These are phyloP conservation scores for Puccinia coronata DNA, from an alignment of 1,284 basidiomycete species.

Conservation along the genomic window DNA sequence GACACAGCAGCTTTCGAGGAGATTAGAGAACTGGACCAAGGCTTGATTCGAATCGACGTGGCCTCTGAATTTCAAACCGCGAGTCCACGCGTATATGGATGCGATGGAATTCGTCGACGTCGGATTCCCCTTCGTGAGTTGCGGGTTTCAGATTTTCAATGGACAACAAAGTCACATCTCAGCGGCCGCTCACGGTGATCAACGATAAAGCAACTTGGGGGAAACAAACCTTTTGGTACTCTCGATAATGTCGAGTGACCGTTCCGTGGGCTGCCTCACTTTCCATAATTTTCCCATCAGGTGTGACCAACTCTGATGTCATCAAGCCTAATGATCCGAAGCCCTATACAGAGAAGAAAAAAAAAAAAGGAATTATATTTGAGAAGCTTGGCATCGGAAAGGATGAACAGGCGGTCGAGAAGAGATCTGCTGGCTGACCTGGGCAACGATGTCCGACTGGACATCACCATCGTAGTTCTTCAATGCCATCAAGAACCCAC, in stretches of 20 bases:
- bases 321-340: slow-evolving; percentile 72
- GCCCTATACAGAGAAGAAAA: slow-evolving; percentile 55
- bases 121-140: slow-evolving; percentile 35
- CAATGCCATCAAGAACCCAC: slow-evolving; percentile 95
- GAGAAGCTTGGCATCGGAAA: not conserved
- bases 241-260: slow-evolving; percentile 86
- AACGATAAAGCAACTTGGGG: slow-evolving; percentile 58
- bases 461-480: slow-evolving; percentile 98
- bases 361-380: slow-evolving; percentile 66
- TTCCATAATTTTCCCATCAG: slow-evolving; percentile 87
- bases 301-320: slow-evolving; percentile 94
- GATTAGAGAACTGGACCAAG: slow-evolving; percentile 74
- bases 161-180: not conserved
- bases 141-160: not conserved
- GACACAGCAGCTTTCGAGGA: slow-evolving; percentile 83
- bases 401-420: not conserved
- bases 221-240: slow-evolving; percentile 87
- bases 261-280: slow-evolving; percentile 73
- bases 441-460: slow-evolving; percentile 58
- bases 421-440: slow-evolving; percentile 22
- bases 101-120: slow-evolving; percentile 52
- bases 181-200: not conserved
- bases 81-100: slow-evolving; percentile 93
- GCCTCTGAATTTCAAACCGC: slow-evolving; percentile 83
- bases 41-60: slow-evolving; percentile 83